Percentiles rank a stretch among this genome's conserved stretches.
Evolutionary conservation across 2,329 filamentous ascomycete genomes (phyloP).

Genomic region (Gaeumannomyces tritici): DNA sequence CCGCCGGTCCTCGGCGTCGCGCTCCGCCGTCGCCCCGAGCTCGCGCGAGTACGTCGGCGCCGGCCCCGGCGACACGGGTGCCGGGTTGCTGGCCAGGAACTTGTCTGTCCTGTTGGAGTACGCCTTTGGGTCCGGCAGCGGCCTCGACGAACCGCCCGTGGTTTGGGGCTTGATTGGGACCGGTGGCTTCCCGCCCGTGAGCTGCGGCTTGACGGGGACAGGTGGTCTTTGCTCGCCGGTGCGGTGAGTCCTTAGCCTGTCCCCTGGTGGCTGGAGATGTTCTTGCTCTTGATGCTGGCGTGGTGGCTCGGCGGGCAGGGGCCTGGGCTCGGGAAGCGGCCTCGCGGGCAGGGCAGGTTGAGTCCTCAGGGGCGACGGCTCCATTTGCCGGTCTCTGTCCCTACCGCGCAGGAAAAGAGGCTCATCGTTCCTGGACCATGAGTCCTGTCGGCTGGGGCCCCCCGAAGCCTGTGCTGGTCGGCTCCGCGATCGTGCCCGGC

Average conservation of each 20-base stretch:
- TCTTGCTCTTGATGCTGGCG: background rate
- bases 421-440: slow-evolving; percentile 52
- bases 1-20: slow-evolving; percentile 50
- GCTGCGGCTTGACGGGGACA: slow-evolving; percentile 2
- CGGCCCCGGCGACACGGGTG: slow-evolving; percentile 27
- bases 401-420: slow-evolving; percentile 51
- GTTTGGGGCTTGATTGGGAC: slow-evolving; percentile 11
- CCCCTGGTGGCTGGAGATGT: background rate
- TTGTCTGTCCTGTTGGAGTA: slow-evolving; percentile 44
- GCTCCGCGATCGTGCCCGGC: slow-evolving; percentile 29
- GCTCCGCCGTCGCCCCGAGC: slow-evolving; percentile 49
- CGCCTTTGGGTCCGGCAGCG: slow-evolving; percentile 40
- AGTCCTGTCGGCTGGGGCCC: slow-evolving; percentile 46
- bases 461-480: slow-evolving; percentile 19
- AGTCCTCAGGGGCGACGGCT: slow-evolving; percentile 10
- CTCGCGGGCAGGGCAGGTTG: slow-evolving; percentile 21
- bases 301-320: slow-evolving; percentile 11
- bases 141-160: slow-evolving; percentile 31
- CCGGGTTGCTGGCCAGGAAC: slow-evolving; percentile 45
- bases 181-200: slow-evolving; percentile 1
- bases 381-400: slow-evolving; percentile 27
- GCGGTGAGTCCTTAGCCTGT: slow-evolving; percentile 20
- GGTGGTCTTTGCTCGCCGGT: slow-evolving; percentile 18
- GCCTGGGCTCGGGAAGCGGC: slow-evolving; percentile 30
- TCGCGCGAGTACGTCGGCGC: slow-evolving; percentile 45